Conservation (phyloP, 2,329 filamentous ascomycete genomes). For the Aspergillus fischeri region DNA sequence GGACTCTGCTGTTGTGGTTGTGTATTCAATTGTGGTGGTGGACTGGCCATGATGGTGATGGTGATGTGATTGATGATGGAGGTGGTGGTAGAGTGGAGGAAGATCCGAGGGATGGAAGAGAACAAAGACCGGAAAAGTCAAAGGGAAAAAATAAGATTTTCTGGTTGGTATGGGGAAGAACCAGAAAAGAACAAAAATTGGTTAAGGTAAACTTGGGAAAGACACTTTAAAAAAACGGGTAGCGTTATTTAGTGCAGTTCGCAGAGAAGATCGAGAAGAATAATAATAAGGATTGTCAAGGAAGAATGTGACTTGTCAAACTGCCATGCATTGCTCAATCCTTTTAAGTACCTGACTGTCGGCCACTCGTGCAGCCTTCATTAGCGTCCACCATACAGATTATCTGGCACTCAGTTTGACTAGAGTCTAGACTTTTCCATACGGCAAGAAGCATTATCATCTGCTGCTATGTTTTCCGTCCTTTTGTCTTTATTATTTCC, state of each 20-base stretch:
- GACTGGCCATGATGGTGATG: neutral
- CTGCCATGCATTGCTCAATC: neutral
- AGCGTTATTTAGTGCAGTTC: neutral
- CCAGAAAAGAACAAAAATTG: neutral
- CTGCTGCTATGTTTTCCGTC: no score
- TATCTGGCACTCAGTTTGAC: no score
- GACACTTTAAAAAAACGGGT: no score
- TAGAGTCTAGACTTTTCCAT: no score
- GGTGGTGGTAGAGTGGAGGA: neutral
- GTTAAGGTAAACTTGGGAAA: neutral
- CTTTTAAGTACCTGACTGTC: neutral
- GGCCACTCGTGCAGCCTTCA: neutral
- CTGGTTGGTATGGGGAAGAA: neutral
- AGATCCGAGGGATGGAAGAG: neutral
- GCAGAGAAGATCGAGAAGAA: neutral
- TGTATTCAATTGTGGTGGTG: neutral
- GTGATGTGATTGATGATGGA: neutral
- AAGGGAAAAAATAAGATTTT: neutral
- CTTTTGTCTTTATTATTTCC: neutral
- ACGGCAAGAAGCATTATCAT: no score
- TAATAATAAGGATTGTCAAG: neutral
- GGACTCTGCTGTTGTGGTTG: conserved; percentile 2
- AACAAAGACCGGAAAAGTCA: neutral
- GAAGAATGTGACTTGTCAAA: neutral
- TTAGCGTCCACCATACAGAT: no score